Percentiles rank a stretch among this genome's conserved stretches.
phyloP scores from a whole-genome alignment of 2,329 filamentous ascomycete genomes.

The Emericellopsis cladophorae region DNA sequence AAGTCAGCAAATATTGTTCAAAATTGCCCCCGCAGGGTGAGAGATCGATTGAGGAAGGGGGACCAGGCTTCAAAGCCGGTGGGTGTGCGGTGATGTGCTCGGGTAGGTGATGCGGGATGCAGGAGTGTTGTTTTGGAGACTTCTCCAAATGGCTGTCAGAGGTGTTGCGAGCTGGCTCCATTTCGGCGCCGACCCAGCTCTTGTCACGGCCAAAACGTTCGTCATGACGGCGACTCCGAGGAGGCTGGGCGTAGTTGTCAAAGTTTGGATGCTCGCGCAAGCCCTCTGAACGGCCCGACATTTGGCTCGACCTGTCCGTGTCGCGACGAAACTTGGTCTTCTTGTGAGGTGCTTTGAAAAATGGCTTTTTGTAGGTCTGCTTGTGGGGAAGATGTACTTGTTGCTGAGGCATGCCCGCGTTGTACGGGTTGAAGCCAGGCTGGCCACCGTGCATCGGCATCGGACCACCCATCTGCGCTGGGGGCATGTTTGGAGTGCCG shows the following conservation, averaged over 20 bases:
- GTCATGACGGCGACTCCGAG: not conserved
- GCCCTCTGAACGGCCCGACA: no score
- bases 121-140: not conserved
- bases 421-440: conserved; percentile 55
- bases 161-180: not conserved
- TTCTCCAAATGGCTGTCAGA: not conserved
- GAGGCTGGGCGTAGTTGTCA: not conserved
- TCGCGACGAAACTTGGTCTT: conserved; percentile 33
- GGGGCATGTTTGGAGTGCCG: conserved; percentile 56
- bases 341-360: conserved; percentile 16
- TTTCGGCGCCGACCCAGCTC: not conserved
- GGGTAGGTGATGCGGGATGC: no score
- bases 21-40: conserved; percentile 58
- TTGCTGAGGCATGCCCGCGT: conserved; percentile 9
- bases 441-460: conserved; percentile 55
- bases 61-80: no score
- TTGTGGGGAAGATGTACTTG: not conserved
- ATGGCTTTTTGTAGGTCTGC: conserved; percentile 16
- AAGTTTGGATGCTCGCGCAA: no score
- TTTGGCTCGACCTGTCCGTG: conserved; percentile 26
- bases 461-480: conserved; percentile 33
- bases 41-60: conserved; percentile 13
- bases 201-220: not conserved
- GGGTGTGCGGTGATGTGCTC: no score
- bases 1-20: conserved; percentile 62